Base-by-base conservation (phyloP, 2,329 filamentous ascomycete genomes). In the Leptographium lundbergii region DNA sequence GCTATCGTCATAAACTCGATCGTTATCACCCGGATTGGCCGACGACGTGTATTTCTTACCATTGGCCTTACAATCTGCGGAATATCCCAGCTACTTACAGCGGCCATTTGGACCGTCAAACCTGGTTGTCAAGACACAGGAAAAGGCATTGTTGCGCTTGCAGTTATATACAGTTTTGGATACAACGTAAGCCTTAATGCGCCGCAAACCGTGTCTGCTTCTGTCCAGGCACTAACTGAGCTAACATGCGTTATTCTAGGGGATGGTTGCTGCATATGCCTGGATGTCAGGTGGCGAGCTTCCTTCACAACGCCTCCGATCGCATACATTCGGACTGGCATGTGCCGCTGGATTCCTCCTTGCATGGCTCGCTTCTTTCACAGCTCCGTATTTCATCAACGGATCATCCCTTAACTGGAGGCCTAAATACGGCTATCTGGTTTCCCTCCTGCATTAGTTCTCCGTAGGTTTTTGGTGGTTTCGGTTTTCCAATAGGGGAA, bases 351-450 rank as follows among this genome's bases (percentile, higher is more conserved):
- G 76, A 0, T 82, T 82, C 67, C 70, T 81, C 11, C 75, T 77
- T 2, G 79, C 79, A 13, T 82, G 80, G 80, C 70, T 80, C 7
- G 77, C 78, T 0, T 81, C 78, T 0, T 82, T 82, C 63, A 82
- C 80, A 0, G 78, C 79, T 2, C 80, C 79, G 0, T 82, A 82
- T 64, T 83, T 83, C 63, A 82, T 84, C 68, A 82, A 82, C 62
- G 76, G 77, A 0, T 66, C 70, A 17, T 67, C 75, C 1, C 67
- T 84, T 47, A 76, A 78, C 63, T 84, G 80, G 80, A 80, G 80
- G 0, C 80, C 80, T 0, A 77, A 77, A 60, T 82, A 82, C 57
- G 75, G 79, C 2, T 82, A 80, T 82, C 57, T 83, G 79, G 79
- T 73, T 69, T 6, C 71, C 69, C 2, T 69, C 69, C 4, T 73